phyloP scores from a whole-genome alignment of 805 yeast genomes.

The Yamadazyma laniorum region DNA sequence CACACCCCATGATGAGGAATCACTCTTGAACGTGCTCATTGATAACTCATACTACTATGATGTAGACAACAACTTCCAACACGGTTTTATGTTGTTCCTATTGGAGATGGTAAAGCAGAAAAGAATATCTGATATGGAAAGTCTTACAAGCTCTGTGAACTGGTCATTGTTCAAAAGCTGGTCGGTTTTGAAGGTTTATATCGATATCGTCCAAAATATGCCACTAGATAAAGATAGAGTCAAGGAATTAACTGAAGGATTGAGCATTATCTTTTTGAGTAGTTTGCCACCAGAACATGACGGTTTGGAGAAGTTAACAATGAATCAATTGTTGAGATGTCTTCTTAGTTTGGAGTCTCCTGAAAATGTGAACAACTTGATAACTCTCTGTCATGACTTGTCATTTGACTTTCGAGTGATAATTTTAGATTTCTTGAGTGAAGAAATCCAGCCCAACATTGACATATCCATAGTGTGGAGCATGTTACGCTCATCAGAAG shows the following conservation, averaged over 20 bases:
- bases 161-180: too few species aligned
- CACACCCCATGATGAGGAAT: too few species aligned
- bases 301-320: slow-evolving; percentile 12
- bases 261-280: slow-evolving; percentile 23
- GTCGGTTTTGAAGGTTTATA: slow-evolving; percentile 33
- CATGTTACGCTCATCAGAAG: not conserved
- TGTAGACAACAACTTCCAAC: slow-evolving; percentile 27
- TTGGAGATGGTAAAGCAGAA: slow-evolving; percentile 17
- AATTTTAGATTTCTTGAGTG: slow-evolving; percentile 5
- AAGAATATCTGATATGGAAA: not conserved
- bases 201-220: slow-evolving; percentile 14
- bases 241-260: too few species aligned
- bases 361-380: slow-evolving; percentile 2
- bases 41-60: too few species aligned
- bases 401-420: slow-evolving; percentile 2
- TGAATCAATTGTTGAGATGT: slow-evolving; percentile 7
- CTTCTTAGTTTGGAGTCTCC: not conserved
- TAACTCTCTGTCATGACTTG: not conserved
- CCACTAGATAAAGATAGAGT: too few species aligned
- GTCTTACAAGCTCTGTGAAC: too few species aligned
- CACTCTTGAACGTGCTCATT: too few species aligned
- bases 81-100: slow-evolving; percentile 57
- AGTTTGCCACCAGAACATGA: slow-evolving; percentile 19
- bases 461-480: slow-evolving; percentile 1
- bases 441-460: not conserved